A percentile compares a stretch with the other conserved stretches of the same genome.
phyloP scores from a whole-genome alignment of 1,284 basidiomycete genomes.

The Marasmius sp. region DNA sequence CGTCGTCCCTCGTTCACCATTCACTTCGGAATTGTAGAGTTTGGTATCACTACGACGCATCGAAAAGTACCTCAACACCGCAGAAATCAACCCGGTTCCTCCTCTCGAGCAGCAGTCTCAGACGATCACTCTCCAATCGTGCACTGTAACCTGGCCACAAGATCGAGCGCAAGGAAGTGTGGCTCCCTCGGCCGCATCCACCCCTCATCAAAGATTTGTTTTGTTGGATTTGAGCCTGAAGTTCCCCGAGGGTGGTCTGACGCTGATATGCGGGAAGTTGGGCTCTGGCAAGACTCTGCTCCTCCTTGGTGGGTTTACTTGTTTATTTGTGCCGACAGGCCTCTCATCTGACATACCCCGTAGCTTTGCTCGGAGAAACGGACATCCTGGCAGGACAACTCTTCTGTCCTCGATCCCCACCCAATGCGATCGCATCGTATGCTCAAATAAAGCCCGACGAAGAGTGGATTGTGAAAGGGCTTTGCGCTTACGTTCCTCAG shows the following conservation, averaged over 20 bases:
- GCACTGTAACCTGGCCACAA: constrained; percentile 89
- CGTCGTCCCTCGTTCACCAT: constrained; percentile 1
- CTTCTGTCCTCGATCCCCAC: constrained; percentile 80
- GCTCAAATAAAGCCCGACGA: constrained; percentile 43
- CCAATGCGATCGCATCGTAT: constrained; percentile 72
- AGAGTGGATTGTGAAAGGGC: constrained; percentile 75
- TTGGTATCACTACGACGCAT: constrained; percentile 88
- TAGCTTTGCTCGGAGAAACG: constrained; percentile 86
- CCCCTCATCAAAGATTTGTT: constrained; percentile 78
- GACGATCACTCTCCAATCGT: constrained; percentile 74
- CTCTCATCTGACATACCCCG: constrained; percentile 14
- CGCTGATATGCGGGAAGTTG: constrained; percentile 80
- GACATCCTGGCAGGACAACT: constrained; percentile 83
- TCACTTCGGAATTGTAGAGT: constrained; percentile 39
- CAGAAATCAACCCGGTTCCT: constrained; percentile 65
- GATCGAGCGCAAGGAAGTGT: constrained; percentile 55
- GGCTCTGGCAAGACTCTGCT: constrained; percentile 86
- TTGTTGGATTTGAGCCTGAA: constrained; percentile 78
- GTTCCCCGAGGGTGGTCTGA: constrained; percentile 78
- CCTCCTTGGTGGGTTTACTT: constrained; percentile 51
- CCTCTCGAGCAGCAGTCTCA: constrained; percentile 56
- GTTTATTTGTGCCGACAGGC: not conserved
- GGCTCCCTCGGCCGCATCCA: constrained; percentile 61
- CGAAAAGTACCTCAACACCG: constrained; percentile 80
- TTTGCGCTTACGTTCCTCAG: constrained; percentile 94